These are phyloP conservation scores for Epipyxis sp. DNA, from an alignment of 108 stramenopile genomes.

Conservation along the genomic window DNA sequence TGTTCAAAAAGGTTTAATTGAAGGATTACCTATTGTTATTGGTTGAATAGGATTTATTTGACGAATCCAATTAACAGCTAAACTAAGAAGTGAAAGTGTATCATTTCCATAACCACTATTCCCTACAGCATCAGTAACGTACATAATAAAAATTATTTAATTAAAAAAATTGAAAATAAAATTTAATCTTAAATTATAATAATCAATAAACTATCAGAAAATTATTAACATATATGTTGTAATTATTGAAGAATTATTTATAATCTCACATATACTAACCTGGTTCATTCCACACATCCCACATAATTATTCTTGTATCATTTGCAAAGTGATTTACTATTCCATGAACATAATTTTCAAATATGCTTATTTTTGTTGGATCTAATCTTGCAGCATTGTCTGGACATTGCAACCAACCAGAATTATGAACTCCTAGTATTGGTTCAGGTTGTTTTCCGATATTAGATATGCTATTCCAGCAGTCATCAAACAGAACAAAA, in stretches of 20 bases:
- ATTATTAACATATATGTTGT: too few relatives aligned
- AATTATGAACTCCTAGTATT: conserved; percentile 26
- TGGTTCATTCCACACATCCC: conserved; percentile 33
- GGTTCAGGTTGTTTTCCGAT: conserved; percentile 22
- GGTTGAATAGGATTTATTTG: too few relatives aligned
- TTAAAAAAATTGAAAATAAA: neutral
- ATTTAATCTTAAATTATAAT: neutral
- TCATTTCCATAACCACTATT: neutral
- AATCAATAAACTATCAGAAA: too few relatives aligned
- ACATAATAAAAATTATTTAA: neutral
- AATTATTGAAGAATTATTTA: too few relatives aligned
- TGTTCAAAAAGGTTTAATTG: too few relatives aligned
- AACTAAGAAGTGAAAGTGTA: too few relatives aligned
- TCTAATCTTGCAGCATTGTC: neutral
- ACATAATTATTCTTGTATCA: neutral
- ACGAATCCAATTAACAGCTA: too few relatives aligned
- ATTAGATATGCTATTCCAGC: conserved; percentile 22
- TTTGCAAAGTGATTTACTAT: neutral
- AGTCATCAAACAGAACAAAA: conserved; percentile 19
- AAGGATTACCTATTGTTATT: too few relatives aligned
- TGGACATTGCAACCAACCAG: conserved; percentile 22
- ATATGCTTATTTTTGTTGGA: too few relatives aligned
- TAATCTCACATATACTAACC: too few relatives aligned
- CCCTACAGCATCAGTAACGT: conserved; percentile 8
- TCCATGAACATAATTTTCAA: conserved; percentile 10